Base-by-base conservation (phyloP, 2,329 filamentous ascomycete species). In the Nothomitra cinnamomea region DNA sequence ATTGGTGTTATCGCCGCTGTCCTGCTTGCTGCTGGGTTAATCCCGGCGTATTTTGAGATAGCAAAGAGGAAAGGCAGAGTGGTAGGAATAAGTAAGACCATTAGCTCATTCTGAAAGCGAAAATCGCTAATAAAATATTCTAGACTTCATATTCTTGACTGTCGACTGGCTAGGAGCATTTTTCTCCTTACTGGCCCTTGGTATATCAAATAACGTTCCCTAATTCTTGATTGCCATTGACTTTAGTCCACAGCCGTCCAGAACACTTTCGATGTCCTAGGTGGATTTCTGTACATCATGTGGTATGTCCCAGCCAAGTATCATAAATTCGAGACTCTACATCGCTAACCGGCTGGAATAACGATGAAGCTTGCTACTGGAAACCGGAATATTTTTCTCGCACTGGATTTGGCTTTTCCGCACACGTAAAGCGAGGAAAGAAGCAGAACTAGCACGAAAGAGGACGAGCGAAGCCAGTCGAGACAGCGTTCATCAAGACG, bases 131-230 rank as follows among this genome's bases (percentile, higher is more conserved):
- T 47, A 17, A 49, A 21, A 19, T 21, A 4, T 22, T 21, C 3
- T 51, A 72, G 72, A 72, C 57, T 75, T 73, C 61, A 64, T 77
- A 13, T 83, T 83, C 58, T 63, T 83, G 2, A 65, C 66, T 0
- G 76, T 82, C 58, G 80, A 83, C 59, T 80, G 73, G 54, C 58
- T 71, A 1, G 80, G 80, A 1, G 79, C 78, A 0, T 71, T 82
- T 54, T 82, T 83, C 62, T 82, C 78, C 0, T 69, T 82, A 21
- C 73, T 82, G 69, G 77, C 79, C 1, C 64, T 82, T 8, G 74
- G 75, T 77, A 67, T 25, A 70, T 57, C 24, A 3, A 17, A 32
- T 28, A 15, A 35, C 17, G 13, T 53, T 62, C 51, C 61, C 58
- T 58, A 5, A 10, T 32, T 19, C 2, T 17, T 13, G 19, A 49